Conservation (phyloP, 1,284 basidiomycete species). For the Baeospora myosura region DNA sequence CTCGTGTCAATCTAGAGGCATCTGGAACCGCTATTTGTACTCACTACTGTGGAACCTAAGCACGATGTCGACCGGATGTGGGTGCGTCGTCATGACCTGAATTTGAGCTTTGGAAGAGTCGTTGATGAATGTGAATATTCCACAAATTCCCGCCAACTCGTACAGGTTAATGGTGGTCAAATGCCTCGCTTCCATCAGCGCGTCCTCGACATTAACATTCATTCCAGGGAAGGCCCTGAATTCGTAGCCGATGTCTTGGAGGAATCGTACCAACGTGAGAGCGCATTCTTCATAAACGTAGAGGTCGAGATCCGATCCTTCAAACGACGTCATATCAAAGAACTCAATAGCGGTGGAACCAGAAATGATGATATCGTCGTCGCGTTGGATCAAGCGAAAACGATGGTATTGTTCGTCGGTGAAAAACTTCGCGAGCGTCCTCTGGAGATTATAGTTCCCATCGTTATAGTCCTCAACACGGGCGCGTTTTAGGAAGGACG, state of each 20-base stretch:
- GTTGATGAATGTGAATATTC: neutral
- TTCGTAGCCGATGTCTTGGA: neutral
- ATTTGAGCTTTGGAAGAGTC: no score
- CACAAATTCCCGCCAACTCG: neutral
- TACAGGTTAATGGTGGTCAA: no score
- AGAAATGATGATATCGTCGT: neutral
- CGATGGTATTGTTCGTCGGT: neutral
- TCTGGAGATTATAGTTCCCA: no score
- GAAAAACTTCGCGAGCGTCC: no score
- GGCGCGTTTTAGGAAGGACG: no score
- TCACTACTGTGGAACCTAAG: no score
- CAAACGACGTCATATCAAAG: neutral
- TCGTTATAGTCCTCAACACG: no score
- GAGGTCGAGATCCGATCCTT: neutral
- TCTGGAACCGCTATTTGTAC: no score
- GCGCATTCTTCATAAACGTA: neutral
- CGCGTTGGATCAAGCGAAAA: neutral
- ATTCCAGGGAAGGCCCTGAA: neutral
- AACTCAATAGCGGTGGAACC: slow-evolving; percentile 1
- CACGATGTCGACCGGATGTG: no score
- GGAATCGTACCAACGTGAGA: neutral
- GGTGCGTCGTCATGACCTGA: no score
- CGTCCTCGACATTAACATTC: neutral
- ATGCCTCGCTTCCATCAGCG: neutral
- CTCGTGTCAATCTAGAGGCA: no score